Conservation (phyloP, 345 rosid genomes). For the Luvunga scandens region DNA sequence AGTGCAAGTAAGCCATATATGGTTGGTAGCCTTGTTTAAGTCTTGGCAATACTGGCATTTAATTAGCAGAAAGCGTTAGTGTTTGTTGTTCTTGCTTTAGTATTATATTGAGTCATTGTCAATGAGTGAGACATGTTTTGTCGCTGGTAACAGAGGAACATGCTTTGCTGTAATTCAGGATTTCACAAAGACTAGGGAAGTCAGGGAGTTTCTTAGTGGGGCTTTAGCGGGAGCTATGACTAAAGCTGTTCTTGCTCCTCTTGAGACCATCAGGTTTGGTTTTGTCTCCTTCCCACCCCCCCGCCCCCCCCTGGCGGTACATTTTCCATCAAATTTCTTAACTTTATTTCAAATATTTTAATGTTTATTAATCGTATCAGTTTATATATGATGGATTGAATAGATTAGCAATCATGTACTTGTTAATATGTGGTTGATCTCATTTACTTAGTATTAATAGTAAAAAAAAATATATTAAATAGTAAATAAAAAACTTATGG, state of each 20-base stretch:
- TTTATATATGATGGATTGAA: background rate
- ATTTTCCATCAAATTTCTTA: background rate
- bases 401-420: background rate
- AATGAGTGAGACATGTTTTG: background rate
- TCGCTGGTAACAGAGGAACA: conserved; percentile 15
- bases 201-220: conserved; percentile 90
- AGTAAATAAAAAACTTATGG: background rate
- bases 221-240: conserved; percentile 99
- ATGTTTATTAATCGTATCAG: background rate
- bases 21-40: background rate
- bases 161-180: conserved; percentile 45
- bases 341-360: background rate
- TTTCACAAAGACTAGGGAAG: conserved; percentile 70
- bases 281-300: background rate
- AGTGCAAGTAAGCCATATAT: background rate
- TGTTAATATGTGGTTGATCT: background rate
- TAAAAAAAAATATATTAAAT: background rate
- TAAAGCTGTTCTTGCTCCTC: conserved; percentile 96
- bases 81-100: background rate
- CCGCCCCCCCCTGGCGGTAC: no score
- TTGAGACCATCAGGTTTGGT: conserved; percentile 89
- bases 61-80: background rate
- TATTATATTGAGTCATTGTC: background rate
- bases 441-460: background rate
- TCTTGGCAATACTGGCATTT: background rate